A percentile compares a stretch with the other conserved stretches of the same genome.
phyloP scores from a whole-genome alignment of 108 stramenopile genomes.

The Asterionellopsis glacialis region DNA sequence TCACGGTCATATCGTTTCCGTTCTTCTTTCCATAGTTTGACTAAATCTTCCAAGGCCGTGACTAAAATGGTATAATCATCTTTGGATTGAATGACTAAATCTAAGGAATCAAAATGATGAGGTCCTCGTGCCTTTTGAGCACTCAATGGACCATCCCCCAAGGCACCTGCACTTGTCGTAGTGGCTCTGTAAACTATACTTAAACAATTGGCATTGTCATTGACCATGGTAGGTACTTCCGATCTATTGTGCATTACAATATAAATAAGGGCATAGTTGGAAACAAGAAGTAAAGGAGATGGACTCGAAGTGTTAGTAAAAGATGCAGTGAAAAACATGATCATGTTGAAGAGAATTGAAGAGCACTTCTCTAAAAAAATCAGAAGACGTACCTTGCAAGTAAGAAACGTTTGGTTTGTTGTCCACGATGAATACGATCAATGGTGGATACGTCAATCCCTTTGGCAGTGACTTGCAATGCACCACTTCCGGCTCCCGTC shows the following conservation, averaged over 20 bases:
- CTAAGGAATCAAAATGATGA: constrained; percentile 41
- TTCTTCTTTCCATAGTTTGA: constrained; percentile 35
- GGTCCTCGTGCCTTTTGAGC: neutral
- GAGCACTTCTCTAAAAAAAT: too few species aligned
- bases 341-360: too few species aligned
- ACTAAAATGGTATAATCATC: constrained; percentile 40
- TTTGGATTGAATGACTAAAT: constrained; percentile 56
- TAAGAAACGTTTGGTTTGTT: constrained; percentile 56
- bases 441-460: constrained; percentile 55
- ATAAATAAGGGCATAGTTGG: constrained; percentile 3
- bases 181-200: constrained; percentile 16
- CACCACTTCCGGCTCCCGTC: neutral
- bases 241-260: neutral
- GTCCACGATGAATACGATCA: constrained; percentile 61
- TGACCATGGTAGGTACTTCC: neutral
- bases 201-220: constrained; percentile 13
- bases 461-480: constrained; percentile 17
- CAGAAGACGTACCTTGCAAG: constrained; percentile 38
- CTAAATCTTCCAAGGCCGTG: constrained; percentile 46
- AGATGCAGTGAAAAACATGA: too few species aligned
- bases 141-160: neutral
- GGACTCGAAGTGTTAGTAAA: neutral
- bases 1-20: neutral
- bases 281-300: constrained; percentile 1
- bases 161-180: neutral